Evolutionary conservation across 1,139 yeast species (phyloP).

Genomic region (Sugiyamaella grinbergsii): DNA sequence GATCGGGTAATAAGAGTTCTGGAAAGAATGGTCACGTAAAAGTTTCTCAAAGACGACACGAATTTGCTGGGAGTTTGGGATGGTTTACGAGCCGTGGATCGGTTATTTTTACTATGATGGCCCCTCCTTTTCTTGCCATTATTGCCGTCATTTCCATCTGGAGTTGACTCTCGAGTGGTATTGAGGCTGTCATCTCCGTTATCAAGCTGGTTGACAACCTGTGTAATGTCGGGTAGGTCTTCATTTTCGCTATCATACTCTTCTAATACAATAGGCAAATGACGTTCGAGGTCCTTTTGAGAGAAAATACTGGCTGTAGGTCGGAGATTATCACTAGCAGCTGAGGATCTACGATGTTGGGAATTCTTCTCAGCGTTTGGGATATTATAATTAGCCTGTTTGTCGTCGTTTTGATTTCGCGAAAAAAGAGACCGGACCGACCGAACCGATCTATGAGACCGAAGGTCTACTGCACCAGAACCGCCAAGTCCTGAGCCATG

Average conservation of each 20-base stretch:
- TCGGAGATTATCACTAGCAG: background rate
- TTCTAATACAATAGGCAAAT: conserved; percentile 25
- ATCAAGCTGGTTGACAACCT: conserved; percentile 34
- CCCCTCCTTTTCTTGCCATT: conserved; percentile 23
- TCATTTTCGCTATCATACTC: conserved; percentile 36
- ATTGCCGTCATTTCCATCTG: conserved; percentile 26
- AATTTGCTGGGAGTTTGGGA: conserved; percentile 21
- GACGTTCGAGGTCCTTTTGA: conserved; percentile 19
- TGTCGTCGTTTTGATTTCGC: conserved; percentile 7
- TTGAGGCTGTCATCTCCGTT: conserved; percentile 25
- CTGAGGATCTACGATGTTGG: background rate
- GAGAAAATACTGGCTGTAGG: conserved; percentile 14
- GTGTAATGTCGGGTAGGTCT: conserved; percentile 36
- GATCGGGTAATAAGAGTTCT: conserved; percentile 41
- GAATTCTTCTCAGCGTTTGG: background rate
- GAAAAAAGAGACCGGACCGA: conserved; percentile 28
- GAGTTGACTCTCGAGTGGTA: conserved; percentile 20
- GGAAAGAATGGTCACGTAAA: conserved; percentile 35
- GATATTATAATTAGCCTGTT: background rate
- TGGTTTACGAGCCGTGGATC: conserved; percentile 12
- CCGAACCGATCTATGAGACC: conserved; percentile 22
- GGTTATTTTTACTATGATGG: conserved; percentile 20
- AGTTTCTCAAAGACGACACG: conserved; percentile 33
- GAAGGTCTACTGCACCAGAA: conserved; percentile 13
- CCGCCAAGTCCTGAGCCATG: background rate